Base-by-base conservation (phyloP, 805 yeast species). In the Cyberlindnera maclurae region DNA sequence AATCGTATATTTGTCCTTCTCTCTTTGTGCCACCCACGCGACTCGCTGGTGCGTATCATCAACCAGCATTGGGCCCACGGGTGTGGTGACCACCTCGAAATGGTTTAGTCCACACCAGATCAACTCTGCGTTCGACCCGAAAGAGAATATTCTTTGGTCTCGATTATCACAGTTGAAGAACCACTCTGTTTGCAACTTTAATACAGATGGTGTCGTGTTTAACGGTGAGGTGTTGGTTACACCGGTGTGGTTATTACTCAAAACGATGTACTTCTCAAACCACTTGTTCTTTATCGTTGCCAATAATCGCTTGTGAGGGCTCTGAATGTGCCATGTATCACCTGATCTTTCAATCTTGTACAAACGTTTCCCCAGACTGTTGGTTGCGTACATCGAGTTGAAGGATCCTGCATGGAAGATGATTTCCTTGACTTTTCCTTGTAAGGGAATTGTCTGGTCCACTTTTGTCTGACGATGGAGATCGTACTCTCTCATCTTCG, bases 51-150 rank as follows among this genome's bases (percentile, higher is more conserved):
- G 53, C 10, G 45, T 29, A 5, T 15, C 33, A 15, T 41, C 35
- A 18, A 41, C 31, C 7, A 31, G 33, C 2, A 37, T 39, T 5
- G 40, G 26, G 8, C 36, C 28, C 5, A 35, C 15, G 11, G 41
- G 38, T 3, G 31, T 16, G n/a, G 41, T 34, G 1, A 53, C 37
- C 1, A 54, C 36, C 30, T 54, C 59, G 26, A 54, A 34, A 28
- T 50, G 45, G 13, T 40, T 32, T 26, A 47, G 26, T 3, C 52
- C 51, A 26, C 45, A 47, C 59, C 59, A 54, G 20, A 49, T 43
- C 16, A 54, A 29, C 2, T 35, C 15, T 4, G 38, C 33, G 16
- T 36, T 39, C 5, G 51, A 38, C 2, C 56, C 56, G 34, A 43
- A 49, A 3, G 47, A 30, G 33, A 42, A 52, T 15, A 44, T 41